phyloP scores from a whole-genome alignment of 2,329 filamentous ascomycete genomes.

The Epicoccum nigrum region DNA sequence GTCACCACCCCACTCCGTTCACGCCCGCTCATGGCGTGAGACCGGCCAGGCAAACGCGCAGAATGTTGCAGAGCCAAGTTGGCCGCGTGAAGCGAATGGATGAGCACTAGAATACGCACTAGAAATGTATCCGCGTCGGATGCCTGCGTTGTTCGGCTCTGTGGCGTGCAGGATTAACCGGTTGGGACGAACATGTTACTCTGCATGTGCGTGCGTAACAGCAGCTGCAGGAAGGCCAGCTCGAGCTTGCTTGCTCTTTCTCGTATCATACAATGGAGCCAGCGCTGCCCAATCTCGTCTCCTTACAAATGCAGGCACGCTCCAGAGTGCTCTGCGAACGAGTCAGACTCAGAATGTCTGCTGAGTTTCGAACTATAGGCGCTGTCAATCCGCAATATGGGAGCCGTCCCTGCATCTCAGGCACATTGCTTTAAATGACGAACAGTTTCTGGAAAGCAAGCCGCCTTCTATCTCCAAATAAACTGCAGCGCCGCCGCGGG shows the following conservation, averaged over 20 bases:
- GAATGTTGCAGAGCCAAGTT: slow-evolving; percentile 18
- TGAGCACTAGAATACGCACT: slow-evolving; percentile 25
- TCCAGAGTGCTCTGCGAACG: slow-evolving; percentile 30
- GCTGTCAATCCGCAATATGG: not conserved
- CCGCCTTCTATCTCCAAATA: slow-evolving; percentile 33
- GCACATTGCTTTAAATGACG: not conserved
- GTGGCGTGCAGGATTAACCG: slow-evolving; percentile 34
- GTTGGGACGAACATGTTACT: slow-evolving; percentile 29
- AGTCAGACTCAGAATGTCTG: not conserved
- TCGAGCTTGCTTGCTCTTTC: slow-evolving; percentile 10
- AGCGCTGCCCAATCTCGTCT: slow-evolving; percentile 24
- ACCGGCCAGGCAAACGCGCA: slow-evolving; percentile 18
- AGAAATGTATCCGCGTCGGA: slow-evolving; percentile 27
- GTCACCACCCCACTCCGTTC: slow-evolving; percentile 23
- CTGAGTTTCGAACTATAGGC: not conserved
- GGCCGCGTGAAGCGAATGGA: slow-evolving; percentile 25
- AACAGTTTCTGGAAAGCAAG: slow-evolving; percentile 30
- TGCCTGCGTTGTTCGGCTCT: slow-evolving; percentile 31
- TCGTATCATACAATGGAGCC: slow-evolving; percentile 7
- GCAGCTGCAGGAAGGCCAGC: slow-evolving; percentile 26
- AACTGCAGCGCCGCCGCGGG: slow-evolving; percentile 37
- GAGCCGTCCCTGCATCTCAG: slow-evolving; percentile 3
- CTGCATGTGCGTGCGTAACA: slow-evolving; percentile 37
- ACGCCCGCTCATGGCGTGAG: slow-evolving; percentile 8
- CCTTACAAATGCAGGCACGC: slow-evolving; percentile 25